Evolutionary conservation across 2,329 filamentous ascomycete genomes (phyloP), one percentile per base, ranked within the genome.

Genomic region (Curvularia sp.): DNA sequence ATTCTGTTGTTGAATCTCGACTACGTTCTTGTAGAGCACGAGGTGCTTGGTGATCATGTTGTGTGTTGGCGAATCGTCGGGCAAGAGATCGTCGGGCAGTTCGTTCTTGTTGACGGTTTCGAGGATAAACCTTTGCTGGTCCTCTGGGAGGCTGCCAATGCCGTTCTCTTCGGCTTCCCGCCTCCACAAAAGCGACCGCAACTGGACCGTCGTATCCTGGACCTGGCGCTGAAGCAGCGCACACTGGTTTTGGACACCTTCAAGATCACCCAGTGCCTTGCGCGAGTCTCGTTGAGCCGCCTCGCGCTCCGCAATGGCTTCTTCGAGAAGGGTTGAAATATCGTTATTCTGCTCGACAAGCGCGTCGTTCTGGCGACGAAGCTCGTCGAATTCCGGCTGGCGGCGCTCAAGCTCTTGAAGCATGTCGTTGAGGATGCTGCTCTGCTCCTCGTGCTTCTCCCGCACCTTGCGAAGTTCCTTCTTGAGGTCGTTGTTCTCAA

Each of bases 101-200:
- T 95, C 88, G 52, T 92, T 90, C 58, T 86, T 86, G 30, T 58
- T 52, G 62, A 92, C 89, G 7, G 96, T 83, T 63, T 89, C 89
- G 74, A 96, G 87, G 36, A 97, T 84, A 59, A 92, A 89, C 46
- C 87, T 81, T 21, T 87, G 86, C 66, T 97, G 91, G 60, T 92
- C 88, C 0, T 87, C 82, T 6, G 84, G 87, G 46, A 96, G 83
- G 54, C 88, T 83, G 38, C 89, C 88, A 46, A 90, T 79, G 23
- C 93, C 94, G 75, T 91, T 90, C 69, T 97, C 91, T 53, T 88
- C 87, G 19, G 91, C 87, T 70, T 96, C 89, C 56, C 93, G 84
- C 76, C 97, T 94, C 77, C 96, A 91, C 4, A 97, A 84, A 5
- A 99, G 84, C 72, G 96, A 89, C 75, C 96, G 96, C 63, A 97